These are phyloP conservation scores for Fusarium sulawesiense DNA, from an alignment of 2,329 filamentous ascomycete genomes.

Conservation along the genomic window DNA sequence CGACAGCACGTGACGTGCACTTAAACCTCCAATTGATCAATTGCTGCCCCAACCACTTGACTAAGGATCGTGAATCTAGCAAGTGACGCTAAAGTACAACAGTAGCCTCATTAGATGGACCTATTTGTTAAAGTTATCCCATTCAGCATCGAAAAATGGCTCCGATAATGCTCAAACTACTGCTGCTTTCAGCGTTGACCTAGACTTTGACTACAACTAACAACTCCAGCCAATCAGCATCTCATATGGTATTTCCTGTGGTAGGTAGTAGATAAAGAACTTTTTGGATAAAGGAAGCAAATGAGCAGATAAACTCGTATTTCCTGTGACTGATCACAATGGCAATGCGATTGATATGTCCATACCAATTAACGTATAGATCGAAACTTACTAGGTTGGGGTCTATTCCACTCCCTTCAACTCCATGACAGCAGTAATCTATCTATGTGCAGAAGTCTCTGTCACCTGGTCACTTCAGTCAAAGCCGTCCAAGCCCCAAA, in stretches of 20 bases:
- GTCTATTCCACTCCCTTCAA: not conserved
- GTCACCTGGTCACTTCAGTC: not conserved
- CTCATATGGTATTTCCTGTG: not conserved
- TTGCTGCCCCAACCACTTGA: not conserved
- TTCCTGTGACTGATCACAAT: not conserved
- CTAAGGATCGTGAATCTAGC: not conserved
- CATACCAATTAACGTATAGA: not conserved
- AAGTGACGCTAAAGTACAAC: not conserved
- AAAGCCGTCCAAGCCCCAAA: not conserved
- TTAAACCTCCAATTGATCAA: not conserved
- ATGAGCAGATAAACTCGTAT: not conserved
- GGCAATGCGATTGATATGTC: not conserved
- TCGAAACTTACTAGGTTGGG: not conserved
- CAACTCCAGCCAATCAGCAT: not conserved
- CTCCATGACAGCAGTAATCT: not conserved
- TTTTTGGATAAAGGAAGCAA: not conserved
- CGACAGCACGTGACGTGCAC: constrained; percentile 24
- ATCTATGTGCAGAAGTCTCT: not conserved
- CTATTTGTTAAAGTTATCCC: too few relatives aligned
- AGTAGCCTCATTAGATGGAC: not conserved
- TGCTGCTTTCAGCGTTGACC: not conserved
- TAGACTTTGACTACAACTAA: not conserved
- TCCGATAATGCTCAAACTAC: not conserved
- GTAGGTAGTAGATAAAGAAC: not conserved
- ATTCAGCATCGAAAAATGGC: not conserved